Conservation (phyloP, 441 rosid genomes). For the Arabidopsis hybrid region DNA sequence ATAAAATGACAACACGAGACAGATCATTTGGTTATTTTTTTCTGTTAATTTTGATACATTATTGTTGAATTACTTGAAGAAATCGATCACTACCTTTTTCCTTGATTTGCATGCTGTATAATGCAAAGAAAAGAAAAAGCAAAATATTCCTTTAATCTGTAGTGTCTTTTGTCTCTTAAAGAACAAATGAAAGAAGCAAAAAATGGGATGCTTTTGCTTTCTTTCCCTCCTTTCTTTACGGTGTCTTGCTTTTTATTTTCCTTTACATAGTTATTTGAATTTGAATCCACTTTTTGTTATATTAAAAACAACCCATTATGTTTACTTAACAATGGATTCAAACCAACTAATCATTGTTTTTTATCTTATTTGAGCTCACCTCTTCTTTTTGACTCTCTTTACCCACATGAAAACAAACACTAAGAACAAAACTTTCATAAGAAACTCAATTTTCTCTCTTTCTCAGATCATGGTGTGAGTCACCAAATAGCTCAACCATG, state of each 20-base stretch:
- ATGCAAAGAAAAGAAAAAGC: conserved; percentile 42
- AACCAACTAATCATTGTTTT: conserved; percentile 45
- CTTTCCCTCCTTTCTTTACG: conserved; percentile 40
- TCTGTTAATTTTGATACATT: background rate
- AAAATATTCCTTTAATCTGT: conserved; percentile 39
- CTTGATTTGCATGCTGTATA: conserved; percentile 40
- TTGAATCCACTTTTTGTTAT: conserved; percentile 28
- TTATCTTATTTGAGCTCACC: conserved; percentile 21
- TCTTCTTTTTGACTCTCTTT: conserved; percentile 35
- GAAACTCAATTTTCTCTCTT: background rate
- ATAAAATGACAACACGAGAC: background rate
- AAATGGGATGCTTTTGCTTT: conserved; percentile 46
- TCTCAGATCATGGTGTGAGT: conserved; percentile 35
- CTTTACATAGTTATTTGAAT: conserved; percentile 33
- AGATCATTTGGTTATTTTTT: conserved; percentile 3
- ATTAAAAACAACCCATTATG: conserved; percentile 33
- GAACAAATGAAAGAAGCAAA: conserved; percentile 41
- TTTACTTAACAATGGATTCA: conserved; percentile 46
- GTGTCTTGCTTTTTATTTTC: conserved; percentile 40
- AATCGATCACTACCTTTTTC: conserved; percentile 30
- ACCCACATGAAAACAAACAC: conserved; percentile 20
- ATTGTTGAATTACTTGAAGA: conserved; percentile 12
- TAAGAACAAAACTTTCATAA: conserved; percentile 3
- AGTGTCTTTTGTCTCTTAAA: conserved; percentile 46
- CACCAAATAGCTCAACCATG: conserved; percentile 33